Conservation (phyloP, 2,329 filamentous ascomycete species). For the Sclerotinia trifoliorum region DNA sequence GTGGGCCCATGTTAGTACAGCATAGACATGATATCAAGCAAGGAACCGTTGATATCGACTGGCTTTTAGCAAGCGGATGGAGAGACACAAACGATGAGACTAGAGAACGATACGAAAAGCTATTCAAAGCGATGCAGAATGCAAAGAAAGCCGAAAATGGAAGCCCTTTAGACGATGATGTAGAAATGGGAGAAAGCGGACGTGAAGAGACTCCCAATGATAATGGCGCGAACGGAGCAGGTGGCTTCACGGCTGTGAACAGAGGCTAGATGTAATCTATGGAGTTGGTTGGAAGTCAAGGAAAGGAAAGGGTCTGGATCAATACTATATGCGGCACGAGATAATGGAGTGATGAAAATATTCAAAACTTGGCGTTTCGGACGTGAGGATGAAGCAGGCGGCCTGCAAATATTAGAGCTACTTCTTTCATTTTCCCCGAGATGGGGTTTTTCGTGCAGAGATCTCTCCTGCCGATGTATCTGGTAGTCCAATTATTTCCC, state of each 20-base stretch:
- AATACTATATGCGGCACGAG: neutral
- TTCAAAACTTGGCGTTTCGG: constrained; percentile 10
- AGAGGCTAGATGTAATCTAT: constrained; percentile 23
- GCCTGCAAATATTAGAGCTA: constrained; percentile 17
- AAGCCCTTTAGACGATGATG: constrained; percentile 34
- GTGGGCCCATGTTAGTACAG: constrained; percentile 30
- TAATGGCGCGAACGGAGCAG: constrained; percentile 22
- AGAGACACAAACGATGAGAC: constrained; percentile 25
- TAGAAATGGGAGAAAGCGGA: constrained; percentile 40
- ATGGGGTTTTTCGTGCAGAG: neutral
- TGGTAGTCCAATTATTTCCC: neutral
- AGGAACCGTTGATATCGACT: constrained; percentile 36
- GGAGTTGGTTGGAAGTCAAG: constrained; percentile 17
- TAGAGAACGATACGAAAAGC: constrained; percentile 8
- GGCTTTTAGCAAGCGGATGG: constrained; percentile 36
- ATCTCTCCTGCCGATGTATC: neutral
- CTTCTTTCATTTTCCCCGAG: neutral
- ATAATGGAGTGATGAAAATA: constrained; percentile 7
- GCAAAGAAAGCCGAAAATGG: constrained; percentile 25
- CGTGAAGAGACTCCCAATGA: constrained; percentile 29
- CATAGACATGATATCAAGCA: constrained; percentile 34
- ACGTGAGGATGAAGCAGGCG: neutral
- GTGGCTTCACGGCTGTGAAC: constrained; percentile 40
- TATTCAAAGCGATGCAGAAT: constrained; percentile 9
- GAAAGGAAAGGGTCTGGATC: constrained; percentile 13